Percentiles rank a stretch among this genome's conserved stretches.
These are phyloP conservation scores for Melanomma pulvis-pyrius DNA, from an alignment of 495 filamentous ascomycete genomes.

Conservation along the genomic window DNA sequence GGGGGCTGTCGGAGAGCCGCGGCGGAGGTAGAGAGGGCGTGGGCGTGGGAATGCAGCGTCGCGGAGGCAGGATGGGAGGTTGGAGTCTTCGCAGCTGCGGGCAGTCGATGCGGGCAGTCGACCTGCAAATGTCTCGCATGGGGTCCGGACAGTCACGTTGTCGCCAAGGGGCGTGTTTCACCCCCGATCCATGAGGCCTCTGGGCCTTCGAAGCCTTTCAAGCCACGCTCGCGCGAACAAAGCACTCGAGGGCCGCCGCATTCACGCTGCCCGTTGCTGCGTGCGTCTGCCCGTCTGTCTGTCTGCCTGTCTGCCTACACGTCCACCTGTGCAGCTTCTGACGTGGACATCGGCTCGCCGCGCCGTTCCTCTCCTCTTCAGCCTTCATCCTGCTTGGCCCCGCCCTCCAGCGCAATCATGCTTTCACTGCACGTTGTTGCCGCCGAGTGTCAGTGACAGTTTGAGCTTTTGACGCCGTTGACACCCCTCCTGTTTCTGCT, in stretches of 20 bases:
- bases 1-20: not conserved
- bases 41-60: not conserved
- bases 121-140: not conserved
- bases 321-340: not conserved
- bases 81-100: not conserved
- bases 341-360: conserved; percentile 5
- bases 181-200: too few relatives aligned
- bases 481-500: not conserved
- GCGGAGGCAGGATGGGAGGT: not conserved
- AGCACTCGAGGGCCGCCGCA: not conserved
- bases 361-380: not conserved
- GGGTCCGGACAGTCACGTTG: not conserved
- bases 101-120: not conserved
- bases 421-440: not conserved
- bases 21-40: not conserved
- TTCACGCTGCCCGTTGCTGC: not conserved
- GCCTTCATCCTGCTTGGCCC: not conserved
- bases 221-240: not conserved
- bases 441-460: not conserved
- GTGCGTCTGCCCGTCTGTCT: not conserved
- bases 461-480: not conserved
- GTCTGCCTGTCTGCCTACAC: not conserved
- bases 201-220: not conserved
- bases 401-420: not conserved
- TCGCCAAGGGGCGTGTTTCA: not conserved